These are phyloP conservation scores for Musa itinerans DNA, from an alignment of 176 grass and related monocot species.

Conservation along the genomic window DNA sequence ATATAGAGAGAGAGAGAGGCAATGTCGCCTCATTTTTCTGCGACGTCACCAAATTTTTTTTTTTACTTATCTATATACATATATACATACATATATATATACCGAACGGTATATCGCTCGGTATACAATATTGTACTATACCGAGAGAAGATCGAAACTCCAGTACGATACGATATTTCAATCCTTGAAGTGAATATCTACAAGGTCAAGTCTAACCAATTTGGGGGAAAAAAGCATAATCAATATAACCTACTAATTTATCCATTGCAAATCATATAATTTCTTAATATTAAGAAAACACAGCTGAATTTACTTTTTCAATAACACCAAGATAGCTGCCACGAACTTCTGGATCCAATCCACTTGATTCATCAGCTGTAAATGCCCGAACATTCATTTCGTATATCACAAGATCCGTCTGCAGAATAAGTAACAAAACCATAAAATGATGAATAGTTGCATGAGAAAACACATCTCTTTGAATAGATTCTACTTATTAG, in stretches of 20 bases:
- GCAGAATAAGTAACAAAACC: conserved; percentile 31
- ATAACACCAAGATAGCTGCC: conserved; percentile 95
- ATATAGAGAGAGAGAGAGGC: too few species aligned
- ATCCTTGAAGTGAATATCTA: neutral
- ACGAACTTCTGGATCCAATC: conserved; percentile 41
- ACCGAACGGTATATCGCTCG: too few species aligned
- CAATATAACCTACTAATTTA: too few species aligned
- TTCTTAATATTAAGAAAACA: neutral
- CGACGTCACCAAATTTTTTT: too few species aligned
- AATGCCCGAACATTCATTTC: conserved; percentile 94
- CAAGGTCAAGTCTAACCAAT: neutral
- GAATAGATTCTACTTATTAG: neutral
- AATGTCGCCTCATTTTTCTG: too few species aligned
- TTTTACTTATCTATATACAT: too few species aligned
- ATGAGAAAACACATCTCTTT: neutral
- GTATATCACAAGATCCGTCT: conserved; percentile 98
- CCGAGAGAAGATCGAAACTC: too few species aligned
- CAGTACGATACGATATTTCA: too few species aligned
- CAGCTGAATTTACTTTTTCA: conserved; percentile 57
- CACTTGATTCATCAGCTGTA: conserved; percentile 74
- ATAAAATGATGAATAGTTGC: neutral
- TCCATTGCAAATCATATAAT: too few species aligned
- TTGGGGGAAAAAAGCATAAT: neutral
- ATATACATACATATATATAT: too few species aligned
- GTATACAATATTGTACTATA: too few species aligned